A percentile compares a stretch with the other conserved stretches of the same genome.
Evolutionary conservation across 805 yeast genomes (phyloP).

Genomic region (Candida bentonensis): DNA sequence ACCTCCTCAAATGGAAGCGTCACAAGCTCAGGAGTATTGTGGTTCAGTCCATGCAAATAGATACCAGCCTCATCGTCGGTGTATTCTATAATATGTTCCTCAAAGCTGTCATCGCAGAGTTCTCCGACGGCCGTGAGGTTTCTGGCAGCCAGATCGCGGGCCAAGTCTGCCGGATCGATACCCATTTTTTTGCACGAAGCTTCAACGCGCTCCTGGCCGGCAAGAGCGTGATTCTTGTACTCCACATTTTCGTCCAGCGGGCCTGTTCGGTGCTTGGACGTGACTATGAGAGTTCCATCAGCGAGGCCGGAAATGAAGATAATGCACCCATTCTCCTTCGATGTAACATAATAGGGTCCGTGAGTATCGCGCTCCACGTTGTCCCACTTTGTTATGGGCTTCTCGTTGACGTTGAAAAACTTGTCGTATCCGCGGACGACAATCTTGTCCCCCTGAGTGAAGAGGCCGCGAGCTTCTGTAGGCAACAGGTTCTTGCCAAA

Average conservation of each 20-base stretch:
- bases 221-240: conserved; percentile 52
- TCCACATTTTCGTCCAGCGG: conserved; percentile 26
- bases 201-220: conserved; percentile 48
- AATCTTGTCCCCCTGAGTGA: conserved; percentile 38
- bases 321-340: conserved; percentile 91
- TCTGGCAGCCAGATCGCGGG: conserved; percentile 31
- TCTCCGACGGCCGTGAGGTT: conserved; percentile 83
- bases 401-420: conserved; percentile 74
- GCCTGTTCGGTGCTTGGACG: conserved; percentile 88
- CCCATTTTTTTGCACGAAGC: conserved; percentile 34
- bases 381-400: conserved; percentile 34
- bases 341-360: conserved; percentile 72
- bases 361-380: conserved; percentile 31
- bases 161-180: conserved; percentile 37
- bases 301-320: conserved; percentile 64
- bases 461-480: conserved; percentile 70
- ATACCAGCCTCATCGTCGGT: conserved; percentile 55
- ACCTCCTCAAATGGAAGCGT: conserved; percentile 57
- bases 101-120: conserved; percentile 81
- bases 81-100: conserved; percentile 83
- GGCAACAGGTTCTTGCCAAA: conserved; percentile 54
- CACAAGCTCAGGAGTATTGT: conserved; percentile 44
- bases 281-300: conserved; percentile 68
- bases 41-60: conserved; percentile 79
- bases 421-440: conserved; percentile 86